Evolutionary conservation across 148 eudicot species (phyloP).

Genomic region (Cornus kousa): DNA sequence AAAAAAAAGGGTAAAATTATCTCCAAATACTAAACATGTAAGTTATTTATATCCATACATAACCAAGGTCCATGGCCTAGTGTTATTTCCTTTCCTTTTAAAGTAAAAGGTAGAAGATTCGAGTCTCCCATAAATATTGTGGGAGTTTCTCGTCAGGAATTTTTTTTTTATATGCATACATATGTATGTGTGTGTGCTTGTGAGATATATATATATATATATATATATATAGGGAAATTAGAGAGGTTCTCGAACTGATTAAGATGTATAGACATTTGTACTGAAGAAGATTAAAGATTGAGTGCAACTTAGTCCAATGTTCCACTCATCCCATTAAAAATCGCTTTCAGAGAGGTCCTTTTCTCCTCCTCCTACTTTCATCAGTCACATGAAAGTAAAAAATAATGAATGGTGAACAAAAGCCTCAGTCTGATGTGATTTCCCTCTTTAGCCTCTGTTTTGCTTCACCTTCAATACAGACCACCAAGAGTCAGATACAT

Average conservation of each 20-base stretch:
- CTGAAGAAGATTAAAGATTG: neutral
- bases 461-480: slow-evolving; percentile 19
- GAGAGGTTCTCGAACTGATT: neutral
- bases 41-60: neutral
- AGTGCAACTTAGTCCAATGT: slow-evolving; percentile 33
- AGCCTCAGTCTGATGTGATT: slow-evolving; percentile 13
- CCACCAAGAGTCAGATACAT: neutral
- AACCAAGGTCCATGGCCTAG: too few species aligned
- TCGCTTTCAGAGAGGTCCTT: slow-evolving; percentile 30
- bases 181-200: too few species aligned
- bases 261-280: neutral
- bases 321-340: slow-evolving; percentile 45
- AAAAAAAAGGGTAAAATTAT: neutral
- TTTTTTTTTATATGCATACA: too few species aligned
- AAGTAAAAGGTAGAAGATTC: too few species aligned
- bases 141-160: too few species aligned
- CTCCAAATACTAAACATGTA: neutral
- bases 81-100: too few species aligned
- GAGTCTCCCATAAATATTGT: too few species aligned
- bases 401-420: slow-evolving; percentile 10
- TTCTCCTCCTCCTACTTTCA: slow-evolving; percentile 12
- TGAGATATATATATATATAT: neutral
- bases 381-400: slow-evolving; percentile 18
- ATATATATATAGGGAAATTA: neutral
- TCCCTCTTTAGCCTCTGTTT: slow-evolving; percentile 13